phyloP scores from a whole-genome alignment of 352 stramenopile genomes.

The Phytophthora hybrid region DNA sequence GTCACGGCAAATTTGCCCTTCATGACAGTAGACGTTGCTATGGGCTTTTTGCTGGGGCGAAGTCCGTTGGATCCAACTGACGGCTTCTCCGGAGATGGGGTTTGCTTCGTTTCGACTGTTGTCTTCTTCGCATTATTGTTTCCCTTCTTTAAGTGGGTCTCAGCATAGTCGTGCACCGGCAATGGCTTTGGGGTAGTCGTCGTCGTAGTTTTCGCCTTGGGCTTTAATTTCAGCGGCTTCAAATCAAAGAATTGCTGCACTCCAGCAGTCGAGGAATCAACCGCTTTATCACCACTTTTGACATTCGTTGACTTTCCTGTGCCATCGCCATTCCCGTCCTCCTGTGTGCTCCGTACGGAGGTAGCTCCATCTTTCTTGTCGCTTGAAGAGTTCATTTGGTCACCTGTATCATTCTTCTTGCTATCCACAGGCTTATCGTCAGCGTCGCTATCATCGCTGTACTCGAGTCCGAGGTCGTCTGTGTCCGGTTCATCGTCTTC shows the following conservation, averaged over 20 bases:
- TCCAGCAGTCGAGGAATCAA: slow-evolving; percentile 19
- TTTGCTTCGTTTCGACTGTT: slow-evolving; percentile 16
- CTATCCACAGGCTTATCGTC: slow-evolving; percentile 2
- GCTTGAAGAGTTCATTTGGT: not conserved
- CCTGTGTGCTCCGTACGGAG: not conserved
- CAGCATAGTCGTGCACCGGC: slow-evolving; percentile 32
- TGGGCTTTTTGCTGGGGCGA: slow-evolving; percentile 36
- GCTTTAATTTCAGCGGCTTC: slow-evolving; percentile 38
- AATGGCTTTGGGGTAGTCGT: slow-evolving; percentile 36
- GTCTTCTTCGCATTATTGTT: slow-evolving; percentile 12
- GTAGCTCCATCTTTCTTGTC: slow-evolving; percentile 3
- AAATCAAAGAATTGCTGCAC: slow-evolving; percentile 57
- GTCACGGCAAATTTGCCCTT: slow-evolving; percentile 52
- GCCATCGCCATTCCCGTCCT: not conserved
- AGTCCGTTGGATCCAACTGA: slow-evolving; percentile 56
- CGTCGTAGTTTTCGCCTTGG: slow-evolving; percentile 29
- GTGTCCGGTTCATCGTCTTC: slow-evolving; percentile 41
- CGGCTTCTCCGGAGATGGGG: slow-evolving; percentile 8
- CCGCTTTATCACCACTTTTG: slow-evolving; percentile 2
- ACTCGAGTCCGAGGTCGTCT: slow-evolving; percentile 48
- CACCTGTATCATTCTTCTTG: not conserved
- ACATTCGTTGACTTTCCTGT: not conserved
- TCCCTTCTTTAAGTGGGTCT: slow-evolving; percentile 28
- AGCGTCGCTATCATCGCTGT: slow-evolving; percentile 47
- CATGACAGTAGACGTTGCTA: slow-evolving; percentile 42